Base-by-base conservation (phyloP, 345 rosid species). In the Trapa incisa region DNA sequence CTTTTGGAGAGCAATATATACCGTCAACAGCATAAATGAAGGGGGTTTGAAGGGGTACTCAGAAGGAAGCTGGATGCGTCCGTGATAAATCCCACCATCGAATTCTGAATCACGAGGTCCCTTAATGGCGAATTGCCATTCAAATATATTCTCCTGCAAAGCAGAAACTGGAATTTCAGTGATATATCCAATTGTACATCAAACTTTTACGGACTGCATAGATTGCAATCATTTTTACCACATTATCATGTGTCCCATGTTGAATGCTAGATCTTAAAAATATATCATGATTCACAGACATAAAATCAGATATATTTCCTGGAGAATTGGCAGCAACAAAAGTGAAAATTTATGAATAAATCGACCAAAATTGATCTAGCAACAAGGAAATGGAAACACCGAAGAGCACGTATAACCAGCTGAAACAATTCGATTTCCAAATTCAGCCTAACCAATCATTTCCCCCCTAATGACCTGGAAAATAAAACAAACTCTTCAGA, bases 11-110 rank as follows among this genome's bases (percentile, higher is more conserved):
- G 64, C 15, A 65, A 76, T 7, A 67, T 66, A 74, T 76, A 87
- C 97, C 0, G 97, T 86, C 82, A 94, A 75, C 67, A 94, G 52
- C 96, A 91, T 76, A 78, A 94, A 94, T 1, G 99, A 88, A 39
- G 99, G 99, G n/a, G 99, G 97, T 80, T 91, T 86, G 79, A 94
- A 94, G 2, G 99, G 99, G 65, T 94, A 94, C 69, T 94, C 99
- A 0, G 96, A 80, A 36, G 99, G 99, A 45, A 94, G 77, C 77
- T 89, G 99, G 74, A 94, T 94, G 63, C 99, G 83, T 70, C 99
- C 99, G 75, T 94, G 99, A 80, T 91, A 94, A 64, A 94, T 94
- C 63, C 99, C 99, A 4, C 97, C 96, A 56, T 94, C 99, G 48
- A 94, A 94, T 72, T 91, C 96, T 39, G 96, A 80, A 50, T 91